Evolutionary conservation across 768 basidiomycete genomes (phyloP), one percentile per base, ranked within the genome.

Genomic region (Tremella fuciformis): DNA sequence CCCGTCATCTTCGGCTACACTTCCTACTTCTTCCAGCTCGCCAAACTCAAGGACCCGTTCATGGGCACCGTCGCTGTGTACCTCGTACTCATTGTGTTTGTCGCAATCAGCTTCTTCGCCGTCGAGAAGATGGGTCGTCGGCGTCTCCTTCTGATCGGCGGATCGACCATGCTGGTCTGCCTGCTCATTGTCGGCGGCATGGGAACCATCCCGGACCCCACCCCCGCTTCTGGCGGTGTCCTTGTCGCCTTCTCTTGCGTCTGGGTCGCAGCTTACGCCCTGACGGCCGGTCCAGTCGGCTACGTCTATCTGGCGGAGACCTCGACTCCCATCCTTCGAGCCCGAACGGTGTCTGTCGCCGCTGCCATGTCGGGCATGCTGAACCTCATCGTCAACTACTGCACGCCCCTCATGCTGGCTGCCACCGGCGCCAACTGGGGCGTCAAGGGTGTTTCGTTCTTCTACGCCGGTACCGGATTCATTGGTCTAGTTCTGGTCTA

Each of bases 1-100:
- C 6, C 15, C 42, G 6, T 46, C 22, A 24, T 46, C 18, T 46
- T 6, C 47, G 55, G 51, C 19, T 60, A 63, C 40, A 58, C 50
- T 15, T 22, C 58, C 16, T 58, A 55, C 53, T 67, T 67, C 54
- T 67, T 67, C 57, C 51, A 55, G 22, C 41, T 50, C 13, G 66
- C 66, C 6, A 62, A 62, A 13, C 49, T 60, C 6, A 47, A 25
- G 8, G 52, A 67, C 6, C 62, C 65, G 4, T 58, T 67, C 56
- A 19, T 64, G 22, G 62, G 46, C 3, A 54, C 58, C n/a, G 54
- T 8, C 38, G 55, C 54, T 53, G 58, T 2, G 13, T n/a, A 41
- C n/a, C n/a, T n/a, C n/a, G 39, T 41, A n/a, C 11, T 11, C 39
- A 11, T 41, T n/a, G n/a, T 41, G 39, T n/a, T 41, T 41, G 11